Evolutionary conservation across 805 yeast species (phyloP).

Genomic region (Candida succiphila): DNA sequence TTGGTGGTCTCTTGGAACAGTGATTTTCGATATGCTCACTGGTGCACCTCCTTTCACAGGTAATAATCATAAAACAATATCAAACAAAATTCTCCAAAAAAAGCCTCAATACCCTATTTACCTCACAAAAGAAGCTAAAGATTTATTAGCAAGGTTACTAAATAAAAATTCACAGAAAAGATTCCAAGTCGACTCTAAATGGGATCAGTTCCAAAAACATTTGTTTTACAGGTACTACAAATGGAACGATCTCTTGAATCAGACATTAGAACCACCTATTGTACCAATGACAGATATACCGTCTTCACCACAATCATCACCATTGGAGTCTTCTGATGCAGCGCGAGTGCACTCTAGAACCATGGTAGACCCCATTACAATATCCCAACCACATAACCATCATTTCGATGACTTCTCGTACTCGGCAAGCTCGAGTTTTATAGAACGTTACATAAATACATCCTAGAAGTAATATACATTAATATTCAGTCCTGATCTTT

Average conservation of each 20-base stretch:
- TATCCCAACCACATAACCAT: conserved; percentile 3
- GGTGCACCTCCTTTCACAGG: conserved; percentile 88
- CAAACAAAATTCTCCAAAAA: conserved; percentile 60
- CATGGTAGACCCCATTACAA: conserved; percentile 5
- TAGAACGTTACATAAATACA: conserved; percentile 18
- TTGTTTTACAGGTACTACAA: conserved; percentile 62
- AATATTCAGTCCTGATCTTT: conserved; percentile 22
- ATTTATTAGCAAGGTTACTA: conserved; percentile 51
- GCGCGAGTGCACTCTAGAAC: too few relatives aligned
- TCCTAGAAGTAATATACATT: conserved; percentile 37
- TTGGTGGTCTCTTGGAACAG: conserved; percentile 87
- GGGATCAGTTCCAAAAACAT: conserved; percentile 47
- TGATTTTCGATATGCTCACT: conserved; percentile 65
- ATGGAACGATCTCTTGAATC: conserved; percentile 48
- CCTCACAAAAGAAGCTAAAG: conserved; percentile 68
- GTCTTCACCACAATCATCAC: too few relatives aligned
- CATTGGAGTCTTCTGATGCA: too few relatives aligned
- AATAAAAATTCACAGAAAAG: conserved; percentile 61
- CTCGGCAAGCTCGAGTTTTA: conserved; percentile 28
- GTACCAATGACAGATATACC: too few relatives aligned
- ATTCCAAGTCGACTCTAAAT: conserved; percentile 41
- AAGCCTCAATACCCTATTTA: conserved; percentile 61
- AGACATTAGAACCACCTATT: conserved; percentile 57
- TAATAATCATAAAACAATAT: conserved; percentile 57
- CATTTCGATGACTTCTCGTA: conserved; percentile 35